Evolutionary conservation across 352 stramenopile genomes (phyloP), one percentile per base, ranked within the genome.

Genomic region (Phytopythium cucurbitacearum): DNA sequence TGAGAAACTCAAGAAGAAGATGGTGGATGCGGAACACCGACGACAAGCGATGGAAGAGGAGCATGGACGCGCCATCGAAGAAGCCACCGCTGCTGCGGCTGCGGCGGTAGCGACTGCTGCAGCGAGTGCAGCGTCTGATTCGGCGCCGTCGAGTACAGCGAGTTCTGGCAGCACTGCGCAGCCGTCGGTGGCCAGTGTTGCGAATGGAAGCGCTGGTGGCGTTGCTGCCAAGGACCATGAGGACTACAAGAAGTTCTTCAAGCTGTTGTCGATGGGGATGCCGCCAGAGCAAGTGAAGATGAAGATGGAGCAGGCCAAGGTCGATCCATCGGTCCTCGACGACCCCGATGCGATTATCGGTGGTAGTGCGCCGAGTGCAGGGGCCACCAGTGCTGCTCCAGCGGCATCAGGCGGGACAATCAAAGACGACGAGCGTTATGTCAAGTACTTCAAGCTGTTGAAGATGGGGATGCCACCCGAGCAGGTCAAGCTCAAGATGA

Each of bases 401-500:
- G 47, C 42, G 9, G 16, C 45, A 16, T 50, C 57, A 16, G 53
- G 63, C 47, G 61, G 57, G 4, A 61, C 38, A 9, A 78, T 90
- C 43, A 89, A 91, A 40, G 79, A 89, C 42, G 77, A 90, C 41
- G 79, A 89, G 16, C 71, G 67, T 40, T 98, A 97, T 56, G 67
- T 70, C 5, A 98, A 98, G 67, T 99, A 98, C 66, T 98, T 98
- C 66, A 98, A 98, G 59, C 94, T 99, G 69, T 52, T 86, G 10
- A 98, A 97, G 56, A 94, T 98, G 72, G 94, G 93, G 16, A 95
- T 99, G 82, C 96, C 96, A 7, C 60, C 85, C 33, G 85, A 94
- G 42, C 94, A 96, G 45, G 91, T 98, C 15, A 97, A 98, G 57
- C 62, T 98, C 60, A 97, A 97, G 48, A 98, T 98, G 91, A 92